Evolutionary conservation across 169 alveolate genomes (phyloP).

Genomic region (Blepharisma undulans): DNA sequence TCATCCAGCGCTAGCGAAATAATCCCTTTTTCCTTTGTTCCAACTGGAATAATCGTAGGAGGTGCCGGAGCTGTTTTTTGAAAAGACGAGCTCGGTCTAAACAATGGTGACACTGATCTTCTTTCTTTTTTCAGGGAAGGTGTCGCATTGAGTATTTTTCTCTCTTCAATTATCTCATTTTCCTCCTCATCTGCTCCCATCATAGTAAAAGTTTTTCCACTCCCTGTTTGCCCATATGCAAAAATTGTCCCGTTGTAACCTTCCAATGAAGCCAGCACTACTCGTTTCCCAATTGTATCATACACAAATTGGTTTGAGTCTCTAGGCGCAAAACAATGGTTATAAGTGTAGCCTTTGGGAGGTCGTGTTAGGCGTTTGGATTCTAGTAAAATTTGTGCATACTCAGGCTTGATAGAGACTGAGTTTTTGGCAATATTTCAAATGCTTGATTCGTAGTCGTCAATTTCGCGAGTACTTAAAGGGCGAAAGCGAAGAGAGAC

Average conservation of each 20-base stretch:
- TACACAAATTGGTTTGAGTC: constrained; percentile 14
- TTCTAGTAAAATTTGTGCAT: background rate
- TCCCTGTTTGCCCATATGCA: constrained; percentile 83
- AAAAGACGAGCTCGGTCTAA: background rate
- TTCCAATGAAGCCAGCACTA: constrained; percentile 52
- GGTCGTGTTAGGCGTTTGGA: background rate
- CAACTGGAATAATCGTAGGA: background rate
- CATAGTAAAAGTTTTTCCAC: constrained; percentile 76
- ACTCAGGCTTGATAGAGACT: constrained; percentile 8
- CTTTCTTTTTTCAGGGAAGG: background rate
- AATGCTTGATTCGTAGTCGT: constrained; percentile 14
- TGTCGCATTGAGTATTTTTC: background rate
- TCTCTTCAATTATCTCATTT: background rate
- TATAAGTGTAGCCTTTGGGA: background rate
- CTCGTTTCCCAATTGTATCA: constrained; percentile 38
- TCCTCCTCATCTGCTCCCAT: constrained; percentile 59
- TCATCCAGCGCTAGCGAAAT: constrained; percentile 11
- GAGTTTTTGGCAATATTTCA: constrained; percentile 33
- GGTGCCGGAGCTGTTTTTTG: background rate
- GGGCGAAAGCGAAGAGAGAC: constrained; percentile 60
- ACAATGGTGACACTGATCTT: background rate
- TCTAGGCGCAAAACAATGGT: background rate
- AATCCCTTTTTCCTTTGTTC: background rate
- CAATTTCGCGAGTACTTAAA: constrained; percentile 39
- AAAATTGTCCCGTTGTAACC: constrained; percentile 76